Conservation (phyloP, 1,139 yeast genomes). For the Zygosaccharomyces sapae region DNA sequence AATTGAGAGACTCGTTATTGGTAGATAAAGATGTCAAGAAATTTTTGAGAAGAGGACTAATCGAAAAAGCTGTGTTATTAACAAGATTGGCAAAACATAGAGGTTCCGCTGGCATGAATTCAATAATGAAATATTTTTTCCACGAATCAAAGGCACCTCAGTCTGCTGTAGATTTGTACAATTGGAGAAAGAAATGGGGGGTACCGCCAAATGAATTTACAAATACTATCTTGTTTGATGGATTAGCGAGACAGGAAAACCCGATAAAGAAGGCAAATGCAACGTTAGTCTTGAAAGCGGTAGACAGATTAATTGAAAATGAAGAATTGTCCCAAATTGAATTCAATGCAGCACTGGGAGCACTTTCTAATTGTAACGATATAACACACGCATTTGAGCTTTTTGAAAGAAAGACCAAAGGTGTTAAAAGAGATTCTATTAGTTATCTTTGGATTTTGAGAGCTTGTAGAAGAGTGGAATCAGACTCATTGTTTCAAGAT, state of each 20-base stretch:
- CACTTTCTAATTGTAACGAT: conserved; percentile 29
- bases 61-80: conserved; percentile 52
- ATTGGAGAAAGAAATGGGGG: conserved; percentile 58
- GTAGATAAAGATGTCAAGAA: conserved; percentile 52
- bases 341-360: conserved; percentile 33
- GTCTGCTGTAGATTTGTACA: conserved; percentile 48
- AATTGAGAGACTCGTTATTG: conserved; percentile 51
- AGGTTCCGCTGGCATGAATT: conserved; percentile 61
- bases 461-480: conserved; percentile 21
- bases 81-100: conserved; percentile 47
- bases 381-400: conserved; percentile 24
- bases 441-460: conserved; percentile 27
- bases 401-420: conserved; percentile 20
- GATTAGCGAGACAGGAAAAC: conserved; percentile 43
- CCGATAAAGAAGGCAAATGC: conserved; percentile 26
- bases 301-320: conserved; percentile 17
- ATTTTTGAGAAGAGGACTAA: conserved; percentile 47
- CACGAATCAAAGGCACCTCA: conserved; percentile 39
- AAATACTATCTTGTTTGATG: conserved; percentile 53
- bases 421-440: conserved; percentile 24
- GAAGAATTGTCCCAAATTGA: conserved; percentile 24
- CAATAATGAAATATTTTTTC: conserved; percentile 50
- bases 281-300: conserved; percentile 22
- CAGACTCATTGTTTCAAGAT: conserved; percentile 21
- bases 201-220: conserved; percentile 52